A percentile compares a stretch with the other conserved stretches of the same genome.
phyloP scores from a whole-genome alignment of 768 basidiomycete genomes.

The Suillus clintonianus region DNA sequence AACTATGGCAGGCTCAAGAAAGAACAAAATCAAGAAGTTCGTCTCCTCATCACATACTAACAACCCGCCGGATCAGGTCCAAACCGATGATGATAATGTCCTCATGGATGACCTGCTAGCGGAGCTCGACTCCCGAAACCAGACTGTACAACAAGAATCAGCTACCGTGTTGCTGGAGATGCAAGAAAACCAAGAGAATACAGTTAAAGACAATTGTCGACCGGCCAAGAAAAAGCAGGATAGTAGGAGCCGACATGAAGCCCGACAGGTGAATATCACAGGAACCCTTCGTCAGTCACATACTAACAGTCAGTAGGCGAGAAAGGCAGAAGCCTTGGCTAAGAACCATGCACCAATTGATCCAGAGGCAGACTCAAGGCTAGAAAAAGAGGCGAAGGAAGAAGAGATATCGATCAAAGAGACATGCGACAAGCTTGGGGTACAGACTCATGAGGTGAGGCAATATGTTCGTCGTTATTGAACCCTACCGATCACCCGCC shows the following conservation, averaged over 20 bases:
- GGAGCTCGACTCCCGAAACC: conserved; percentile 69
- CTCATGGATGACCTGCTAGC: conserved; percentile 77
- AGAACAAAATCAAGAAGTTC: conserved; percentile 55
- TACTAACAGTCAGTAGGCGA: conserved; percentile 46
- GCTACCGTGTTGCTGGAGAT: conserved; percentile 51
- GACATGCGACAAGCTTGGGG: conserved; percentile 64
- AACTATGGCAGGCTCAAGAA: conserved; percentile 55
- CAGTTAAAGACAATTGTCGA: conserved; percentile 17
- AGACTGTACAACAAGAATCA: conserved; percentile 50
- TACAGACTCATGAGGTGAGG: conserved; percentile 67
- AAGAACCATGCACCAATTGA: conserved; percentile 54
- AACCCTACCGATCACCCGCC: background rate
- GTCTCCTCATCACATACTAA: conserved; percentile 24
- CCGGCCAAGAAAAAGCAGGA: conserved; percentile 46
- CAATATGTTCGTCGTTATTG: conserved; percentile 1
- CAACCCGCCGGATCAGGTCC: conserved; percentile 27
- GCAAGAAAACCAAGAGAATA: conserved; percentile 36
- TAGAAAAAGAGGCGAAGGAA: conserved; percentile 65
- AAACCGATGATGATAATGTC: conserved; percentile 49
- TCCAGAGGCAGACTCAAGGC: conserved; percentile 56
- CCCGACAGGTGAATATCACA: conserved; percentile 60
- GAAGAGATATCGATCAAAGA: conserved; percentile 66
- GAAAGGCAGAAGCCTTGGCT: conserved; percentile 67
- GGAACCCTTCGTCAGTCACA: background rate
- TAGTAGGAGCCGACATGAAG: conserved; percentile 65